Evolutionary conservation across 257 asterid genomes (phyloP), one percentile per base, ranked within the genome.

Genomic region (Buddleja alternifolia): DNA sequence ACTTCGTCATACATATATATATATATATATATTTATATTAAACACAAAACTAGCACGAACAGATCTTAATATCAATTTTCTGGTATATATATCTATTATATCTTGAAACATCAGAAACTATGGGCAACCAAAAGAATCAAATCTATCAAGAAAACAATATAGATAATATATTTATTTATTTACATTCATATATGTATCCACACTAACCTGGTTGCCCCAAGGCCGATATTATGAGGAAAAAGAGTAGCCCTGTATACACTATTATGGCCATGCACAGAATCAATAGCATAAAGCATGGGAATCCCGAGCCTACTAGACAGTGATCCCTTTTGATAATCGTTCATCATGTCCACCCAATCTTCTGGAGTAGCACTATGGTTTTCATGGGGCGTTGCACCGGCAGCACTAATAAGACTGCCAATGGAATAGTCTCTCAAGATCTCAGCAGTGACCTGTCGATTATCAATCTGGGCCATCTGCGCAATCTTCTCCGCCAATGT

Each of bases 381-480:
- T 29, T 24, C 56, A 4, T 14, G 7, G 0, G 75, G 75, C 6
- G 29, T 2, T 11, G 54, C 48, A 1, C 51, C 60, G 0, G 51
- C 17, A 4, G 52, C 61, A 15, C 68, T 59, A 9, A 70, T 4
- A 12, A 70, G 29, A 16, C 75, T 70, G 11, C 75, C 83, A 0
- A 78, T 78, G 5, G 61, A 69, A 16, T 74, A 66, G 9, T 74
- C 57, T 54, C 70, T 54, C 63, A 74, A 8, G 15, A 70, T 65
- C 32, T 58, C 66, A 0, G 25, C 15, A 0, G 80, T 58, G 10
- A 2, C 68, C 0, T 23, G 25, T n/a, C 1, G 32, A 0, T 71
- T 12, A 7, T 78, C 76, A 1, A 78, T 69, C 15, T 73, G 79
- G 14, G 74, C 34, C 83, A 78, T 78, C 45, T 78, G 83, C 0